A percentile compares a stretch with the other conserved stretches of the same genome.
Conservation (phyloP, 179 eudicot species). For the Spinacia oleracea region DNA sequence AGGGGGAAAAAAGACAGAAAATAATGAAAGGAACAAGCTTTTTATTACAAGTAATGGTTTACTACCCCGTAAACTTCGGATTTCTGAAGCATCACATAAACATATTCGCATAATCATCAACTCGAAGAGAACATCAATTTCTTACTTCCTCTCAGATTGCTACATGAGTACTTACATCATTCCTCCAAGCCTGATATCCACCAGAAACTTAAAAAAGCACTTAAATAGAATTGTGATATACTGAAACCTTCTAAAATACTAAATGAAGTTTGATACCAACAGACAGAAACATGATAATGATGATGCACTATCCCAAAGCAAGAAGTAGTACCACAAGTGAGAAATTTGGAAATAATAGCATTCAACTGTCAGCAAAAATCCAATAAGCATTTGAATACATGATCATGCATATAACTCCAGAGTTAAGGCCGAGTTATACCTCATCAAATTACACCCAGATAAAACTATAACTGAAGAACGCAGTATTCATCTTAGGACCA, state of each 20-base stretch:
- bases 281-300: not conserved
- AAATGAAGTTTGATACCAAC: not conserved
- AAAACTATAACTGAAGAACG: not conserved
- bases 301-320: not conserved
- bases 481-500: not conserved
- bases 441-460: not conserved
- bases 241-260: not conserved
- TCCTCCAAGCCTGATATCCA: not conserved
- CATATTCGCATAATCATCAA: not conserved
- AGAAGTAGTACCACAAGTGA: not conserved
- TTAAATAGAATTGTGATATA: not conserved
- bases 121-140: not conserved
- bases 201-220: not conserved
- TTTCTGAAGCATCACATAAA: not conserved
- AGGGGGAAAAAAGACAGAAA: not conserved
- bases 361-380: not conserved
- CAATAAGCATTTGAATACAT: not conserved
- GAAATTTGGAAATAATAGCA: not conserved
- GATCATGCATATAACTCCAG: not conserved
- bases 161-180: not conserved
- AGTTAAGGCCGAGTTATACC: not conserved
- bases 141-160: not conserved
- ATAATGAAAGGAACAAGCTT: not conserved
- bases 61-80: not conserved
- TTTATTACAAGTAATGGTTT: not conserved